A percentile compares a stretch with the other conserved stretches of the same genome.
Evolutionary conservation across 176 grass and related monocot genomes (phyloP).

Genomic region (Oryza nivara): DNA sequence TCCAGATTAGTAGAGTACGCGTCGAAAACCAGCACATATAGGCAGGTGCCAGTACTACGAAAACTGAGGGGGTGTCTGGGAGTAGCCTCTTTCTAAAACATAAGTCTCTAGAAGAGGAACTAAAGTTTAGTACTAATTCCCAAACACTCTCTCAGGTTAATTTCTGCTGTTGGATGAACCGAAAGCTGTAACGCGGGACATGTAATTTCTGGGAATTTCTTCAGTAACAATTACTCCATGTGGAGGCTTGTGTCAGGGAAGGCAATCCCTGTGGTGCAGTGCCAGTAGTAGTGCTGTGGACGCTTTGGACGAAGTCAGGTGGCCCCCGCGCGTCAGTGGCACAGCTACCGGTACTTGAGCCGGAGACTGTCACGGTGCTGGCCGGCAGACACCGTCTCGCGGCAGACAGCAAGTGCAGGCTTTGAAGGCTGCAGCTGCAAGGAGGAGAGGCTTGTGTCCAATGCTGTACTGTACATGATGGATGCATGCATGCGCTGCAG

Average conservation of each 20-base stretch:
- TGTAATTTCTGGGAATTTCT: background rate
- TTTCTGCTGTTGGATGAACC: background rate
- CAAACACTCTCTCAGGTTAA: too few relatives aligned
- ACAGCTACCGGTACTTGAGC: constrained; percentile 24
- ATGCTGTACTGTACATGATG: background rate
- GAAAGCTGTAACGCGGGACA: background rate
- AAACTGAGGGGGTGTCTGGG: background rate
- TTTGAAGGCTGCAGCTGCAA: constrained; percentile 23
- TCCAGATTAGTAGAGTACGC: background rate
- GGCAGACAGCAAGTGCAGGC: constrained; percentile 37
- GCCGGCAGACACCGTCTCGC: background rate
- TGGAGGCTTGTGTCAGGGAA: background rate
- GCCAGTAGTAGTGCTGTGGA: background rate
- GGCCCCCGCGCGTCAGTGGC: background rate
- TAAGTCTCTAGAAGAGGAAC: too few relatives aligned
- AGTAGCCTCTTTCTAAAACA: too few relatives aligned
- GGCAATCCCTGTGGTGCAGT: background rate
- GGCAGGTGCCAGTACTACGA: background rate
- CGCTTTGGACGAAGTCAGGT: background rate
- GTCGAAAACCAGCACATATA: background rate
- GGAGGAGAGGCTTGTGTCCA: background rate
- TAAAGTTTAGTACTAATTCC: too few relatives aligned
- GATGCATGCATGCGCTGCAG: constrained; percentile 2
- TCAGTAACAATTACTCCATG: background rate
- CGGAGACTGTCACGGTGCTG: constrained; percentile 14